Percentiles rank a stretch among this genome's conserved stretches.
phyloP scores from a whole-genome alignment of 352 stramenopile species.

The Phytophthora colocasiae region DNA sequence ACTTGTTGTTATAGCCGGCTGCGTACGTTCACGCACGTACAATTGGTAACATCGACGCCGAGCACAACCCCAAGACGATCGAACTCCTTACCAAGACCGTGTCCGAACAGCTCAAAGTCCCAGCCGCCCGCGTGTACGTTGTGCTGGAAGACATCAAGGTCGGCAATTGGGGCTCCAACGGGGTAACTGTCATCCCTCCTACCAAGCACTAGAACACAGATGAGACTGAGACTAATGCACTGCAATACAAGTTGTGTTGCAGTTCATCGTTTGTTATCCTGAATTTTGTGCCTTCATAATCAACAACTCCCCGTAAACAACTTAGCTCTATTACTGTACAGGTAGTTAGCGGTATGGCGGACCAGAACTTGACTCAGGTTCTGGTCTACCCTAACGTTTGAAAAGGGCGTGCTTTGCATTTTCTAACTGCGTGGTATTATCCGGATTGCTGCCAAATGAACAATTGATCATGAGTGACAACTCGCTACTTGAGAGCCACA shows the following conservation, averaged over 20 bases:
- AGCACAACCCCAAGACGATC: conserved; percentile 44
- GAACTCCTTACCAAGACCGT: conserved; percentile 12
- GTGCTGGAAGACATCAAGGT: conserved; percentile 36
- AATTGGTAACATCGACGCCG: conserved; percentile 32
- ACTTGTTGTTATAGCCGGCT: conserved; percentile 33
- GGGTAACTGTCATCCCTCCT: conserved; percentile 10
- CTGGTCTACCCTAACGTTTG: background rate
- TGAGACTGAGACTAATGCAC: too few relatives aligned
- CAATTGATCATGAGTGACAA: conserved; percentile 2
- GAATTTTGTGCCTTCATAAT: conserved; percentile 7
- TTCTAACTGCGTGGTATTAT: background rate
- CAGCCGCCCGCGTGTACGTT: conserved; percentile 18
- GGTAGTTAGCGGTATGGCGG: too few relatives aligned
- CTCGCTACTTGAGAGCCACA: background rate
- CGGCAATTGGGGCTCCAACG: conserved; percentile 13
- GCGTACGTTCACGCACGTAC: conserved; percentile 45
- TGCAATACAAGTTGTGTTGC: background rate
- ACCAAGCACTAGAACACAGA: background rate
- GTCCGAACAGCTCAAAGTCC: conserved; percentile 9
- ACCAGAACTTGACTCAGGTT: too few relatives aligned
- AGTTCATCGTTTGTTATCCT: background rate
- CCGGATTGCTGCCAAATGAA: background rate
- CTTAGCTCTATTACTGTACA: background rate
- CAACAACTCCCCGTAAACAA: conserved; percentile 8
- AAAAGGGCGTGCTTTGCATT: background rate